Conservation (phyloP, 257 asterid genomes). For the Fraxinus excelsior region DNA sequence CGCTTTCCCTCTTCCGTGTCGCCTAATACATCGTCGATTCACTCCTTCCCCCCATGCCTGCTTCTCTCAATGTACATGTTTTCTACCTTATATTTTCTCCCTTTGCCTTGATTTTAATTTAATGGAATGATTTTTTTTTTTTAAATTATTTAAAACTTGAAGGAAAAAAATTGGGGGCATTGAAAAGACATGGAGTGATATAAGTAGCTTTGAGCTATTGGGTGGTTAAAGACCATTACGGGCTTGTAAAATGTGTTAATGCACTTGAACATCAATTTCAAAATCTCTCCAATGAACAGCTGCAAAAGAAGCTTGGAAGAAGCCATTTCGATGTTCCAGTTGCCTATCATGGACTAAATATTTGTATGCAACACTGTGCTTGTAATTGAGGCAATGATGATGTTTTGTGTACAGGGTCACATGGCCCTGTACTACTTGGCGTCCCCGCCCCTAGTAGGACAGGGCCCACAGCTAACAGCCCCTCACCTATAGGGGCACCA, state of each 20-base stretch:
- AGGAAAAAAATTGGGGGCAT: slow-evolving; percentile 64
- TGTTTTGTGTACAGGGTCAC: too few relatives aligned
- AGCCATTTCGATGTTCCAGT: slow-evolving; percentile 98
- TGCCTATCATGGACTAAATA: slow-evolving; percentile 7
- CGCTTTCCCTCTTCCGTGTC: slow-evolving; percentile 24
- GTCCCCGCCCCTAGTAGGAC: too few relatives aligned
- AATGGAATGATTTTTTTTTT: slow-evolving; percentile 1
- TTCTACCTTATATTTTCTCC: not conserved
- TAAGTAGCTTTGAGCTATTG: slow-evolving; percentile 80
- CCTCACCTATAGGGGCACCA: too few relatives aligned
- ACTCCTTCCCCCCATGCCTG: slow-evolving; percentile 40
- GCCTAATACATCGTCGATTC: slow-evolving; percentile 32
- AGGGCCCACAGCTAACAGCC: too few relatives aligned
- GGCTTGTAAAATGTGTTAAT: slow-evolving; percentile 73
- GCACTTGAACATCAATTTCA: slow-evolving; percentile 62
- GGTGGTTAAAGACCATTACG: slow-evolving; percentile 85
- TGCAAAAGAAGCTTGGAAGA: slow-evolving; percentile 95
- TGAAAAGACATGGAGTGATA: slow-evolving; percentile 58
- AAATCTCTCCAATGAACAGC: slow-evolving; percentile 72
- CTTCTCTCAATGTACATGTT: slow-evolving; percentile 56
- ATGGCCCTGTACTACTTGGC: too few relatives aligned
- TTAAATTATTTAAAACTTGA: not conserved
- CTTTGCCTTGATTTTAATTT: not conserved
- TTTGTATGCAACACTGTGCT: not conserved
- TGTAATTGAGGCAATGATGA: not conserved